Evolutionary conservation across 371 early-diverging fungal genomes (phyloP), one percentile per base, ranked within the genome.

Genomic region (Parasitella parasitica): DNA sequence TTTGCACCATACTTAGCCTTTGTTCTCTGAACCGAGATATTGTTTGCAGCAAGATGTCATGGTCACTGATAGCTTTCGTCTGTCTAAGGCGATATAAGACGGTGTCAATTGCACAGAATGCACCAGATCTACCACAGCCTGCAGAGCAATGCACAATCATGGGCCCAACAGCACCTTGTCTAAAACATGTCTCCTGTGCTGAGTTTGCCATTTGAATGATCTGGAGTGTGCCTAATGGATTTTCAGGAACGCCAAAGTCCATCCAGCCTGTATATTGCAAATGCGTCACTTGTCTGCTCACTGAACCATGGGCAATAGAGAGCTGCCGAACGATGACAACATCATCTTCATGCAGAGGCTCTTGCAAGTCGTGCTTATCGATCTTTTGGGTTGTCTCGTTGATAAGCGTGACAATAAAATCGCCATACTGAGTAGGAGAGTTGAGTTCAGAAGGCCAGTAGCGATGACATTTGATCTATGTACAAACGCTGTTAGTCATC

Each of bases 61-160:
- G 43, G 11, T 43, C 22, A 22, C 43, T 22, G 8, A 9, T 69
- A 39, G 11, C 55, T 54, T 15, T 54, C 67, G 15, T 35, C 41
- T n/a, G 12, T 26, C 5, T 68, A 28, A 78, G 26, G 27, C 73
- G 69, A 15, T 70, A 54, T 15, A 89, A 66, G 0, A 90, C 83
- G 8, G 90, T 78, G 72, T 95, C 95, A 43, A 95, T 86, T 11
- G 89, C 82, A 66, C 95, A 92, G 69, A 96, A 96, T 0, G 95
- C 92, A 2, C 98, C 99, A 0, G 99, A 94, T 52, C 99, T 84
- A 7, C 99, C 99, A 57, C 96, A 94, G 0, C 99, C 99, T n/a
- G 99, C 99, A 24, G 91, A 88, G 68, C 99, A 98, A 66, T 99
- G 99, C 0, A 98, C 93, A 36, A 97, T 71, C 86, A 91, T 87